Conservation (phyloP, 495 filamentous ascomycete genomes). For the Bathelium albidoporum region DNA sequence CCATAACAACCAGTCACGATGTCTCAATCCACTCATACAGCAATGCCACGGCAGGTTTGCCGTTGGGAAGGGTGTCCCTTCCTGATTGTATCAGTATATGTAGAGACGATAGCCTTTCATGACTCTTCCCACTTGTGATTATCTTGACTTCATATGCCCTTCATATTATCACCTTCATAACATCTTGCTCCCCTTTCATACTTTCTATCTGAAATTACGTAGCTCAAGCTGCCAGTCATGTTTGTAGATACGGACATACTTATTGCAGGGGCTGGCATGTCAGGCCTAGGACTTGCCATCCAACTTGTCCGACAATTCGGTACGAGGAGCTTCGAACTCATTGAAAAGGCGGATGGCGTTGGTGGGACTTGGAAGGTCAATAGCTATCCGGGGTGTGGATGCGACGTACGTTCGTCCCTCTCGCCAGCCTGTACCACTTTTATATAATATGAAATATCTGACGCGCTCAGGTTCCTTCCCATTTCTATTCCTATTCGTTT, state of each 20-base stretch:
- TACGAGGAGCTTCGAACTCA: slow-evolving; percentile 21
- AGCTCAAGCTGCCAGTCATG: slow-evolving; percentile 5
- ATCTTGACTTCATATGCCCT: too few species aligned
- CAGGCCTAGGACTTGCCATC: slow-evolving; percentile 25
- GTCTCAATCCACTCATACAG: neutral
- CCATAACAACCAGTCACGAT: neutral
- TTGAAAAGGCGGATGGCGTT: slow-evolving; percentile 26
- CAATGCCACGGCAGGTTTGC: neutral
- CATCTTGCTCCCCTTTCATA: neutral
- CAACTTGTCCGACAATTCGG: slow-evolving; percentile 22
- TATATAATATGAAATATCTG: neutral
- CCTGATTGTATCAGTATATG: neutral
- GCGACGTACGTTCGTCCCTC: slow-evolving; percentile 17
- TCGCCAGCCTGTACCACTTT: neutral
- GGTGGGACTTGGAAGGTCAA: slow-evolving; percentile 29
- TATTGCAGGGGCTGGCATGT: slow-evolving; percentile 28
- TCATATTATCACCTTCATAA: too few species aligned
- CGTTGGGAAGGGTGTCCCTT: neutral
- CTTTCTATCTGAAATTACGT: neutral
- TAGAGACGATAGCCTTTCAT: neutral
- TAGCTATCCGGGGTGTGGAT: slow-evolving; percentile 27
- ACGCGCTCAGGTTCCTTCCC: slow-evolving; percentile 14
- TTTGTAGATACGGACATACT: slow-evolving; percentile 24
- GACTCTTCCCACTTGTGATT: neutral
- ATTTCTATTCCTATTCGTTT: slow-evolving; percentile 45